A percentile compares a stretch with the other conserved stretches of the same genome.
These are phyloP conservation scores for Eremochloa ophiuroides DNA, from an alignment of 176 grass and related monocot species.

Conservation along the genomic window DNA sequence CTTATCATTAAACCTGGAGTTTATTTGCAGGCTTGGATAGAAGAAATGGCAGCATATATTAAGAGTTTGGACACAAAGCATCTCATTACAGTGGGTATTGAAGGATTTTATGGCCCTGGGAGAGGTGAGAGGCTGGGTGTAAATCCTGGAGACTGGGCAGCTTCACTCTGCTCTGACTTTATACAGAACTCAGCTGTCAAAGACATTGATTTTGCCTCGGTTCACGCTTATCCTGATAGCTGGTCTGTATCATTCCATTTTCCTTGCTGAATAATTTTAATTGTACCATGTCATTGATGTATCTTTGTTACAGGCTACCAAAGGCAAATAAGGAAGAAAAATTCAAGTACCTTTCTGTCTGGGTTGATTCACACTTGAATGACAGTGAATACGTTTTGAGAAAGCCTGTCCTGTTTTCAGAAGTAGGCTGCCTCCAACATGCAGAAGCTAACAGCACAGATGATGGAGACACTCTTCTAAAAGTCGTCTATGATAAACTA, in stretches of 20 bases:
- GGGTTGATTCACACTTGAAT: slow-evolving; percentile 87
- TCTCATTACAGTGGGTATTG: slow-evolving; percentile 80
- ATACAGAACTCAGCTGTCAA: slow-evolving; percentile 75
- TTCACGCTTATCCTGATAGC: slow-evolving; percentile 94
- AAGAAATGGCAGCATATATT: slow-evolving; percentile 78
- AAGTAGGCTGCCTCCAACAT: slow-evolving; percentile 58
- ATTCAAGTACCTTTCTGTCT: slow-evolving; percentile 68
- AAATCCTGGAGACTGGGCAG: slow-evolving; percentile 85
- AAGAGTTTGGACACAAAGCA: slow-evolving; percentile 77
- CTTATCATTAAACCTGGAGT: not conserved
- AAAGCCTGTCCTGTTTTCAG: slow-evolving; percentile 87
- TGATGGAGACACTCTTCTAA: slow-evolving; percentile 63
- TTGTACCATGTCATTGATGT: not conserved
- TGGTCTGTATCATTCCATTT: slow-evolving; percentile 34
- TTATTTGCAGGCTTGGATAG: slow-evolving; percentile 76
- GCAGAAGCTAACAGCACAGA: slow-evolving; percentile 43
- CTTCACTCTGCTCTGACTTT: slow-evolving; percentile 86
- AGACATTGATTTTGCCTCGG: slow-evolving; percentile 89
- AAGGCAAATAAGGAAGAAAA: slow-evolving; percentile 70
- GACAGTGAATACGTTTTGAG: slow-evolving; percentile 68
- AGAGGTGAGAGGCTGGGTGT: slow-evolving; percentile 41
- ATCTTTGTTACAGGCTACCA: slow-evolving; percentile 60
- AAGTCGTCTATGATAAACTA: slow-evolving; percentile 82
- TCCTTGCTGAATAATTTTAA: not conserved
- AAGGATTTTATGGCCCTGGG: slow-evolving; percentile 84